Evolutionary conservation across 2,329 filamentous ascomycete genomes (phyloP).

Genomic region (Neopestalotiopsis rosae): DNA sequence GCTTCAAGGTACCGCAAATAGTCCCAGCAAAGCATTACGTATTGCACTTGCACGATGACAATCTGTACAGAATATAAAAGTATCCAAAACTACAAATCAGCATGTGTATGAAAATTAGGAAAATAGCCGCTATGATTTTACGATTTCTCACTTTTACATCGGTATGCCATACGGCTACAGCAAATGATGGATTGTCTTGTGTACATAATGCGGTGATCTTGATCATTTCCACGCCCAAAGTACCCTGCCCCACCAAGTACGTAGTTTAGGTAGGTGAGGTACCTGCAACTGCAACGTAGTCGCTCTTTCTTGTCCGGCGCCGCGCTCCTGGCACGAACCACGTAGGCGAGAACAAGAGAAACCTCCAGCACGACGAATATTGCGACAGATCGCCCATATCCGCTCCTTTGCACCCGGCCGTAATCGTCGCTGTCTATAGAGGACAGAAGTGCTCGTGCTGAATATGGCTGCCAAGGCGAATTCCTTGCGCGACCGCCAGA

Average conservation of each 20-base stretch:
- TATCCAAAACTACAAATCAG: neutral
- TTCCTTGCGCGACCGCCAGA: slow-evolving; percentile 39
- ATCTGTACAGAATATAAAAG: neutral
- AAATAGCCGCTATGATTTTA: neutral
- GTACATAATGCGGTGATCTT: neutral
- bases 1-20: neutral
- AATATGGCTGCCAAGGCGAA: slow-evolving; percentile 33
- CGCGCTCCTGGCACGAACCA: neutral
- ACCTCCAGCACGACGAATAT: neutral
- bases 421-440: neutral
- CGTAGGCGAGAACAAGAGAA: slow-evolving; percentile 1
- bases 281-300: neutral
- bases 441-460: neutral
- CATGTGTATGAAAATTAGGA: neutral
- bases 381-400: neutral
- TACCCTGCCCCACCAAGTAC: neutral
- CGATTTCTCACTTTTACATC: neutral
- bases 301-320: neutral
- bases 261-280: neutral
- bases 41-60: neutral
- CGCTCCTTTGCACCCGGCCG: neutral
- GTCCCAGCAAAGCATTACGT: neutral
- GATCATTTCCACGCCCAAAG: neutral
- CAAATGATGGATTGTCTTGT: neutral
- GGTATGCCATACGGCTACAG: neutral